phyloP scores from a whole-genome alignment of 345 rosid species.

The Erodium maritimum region DNA sequence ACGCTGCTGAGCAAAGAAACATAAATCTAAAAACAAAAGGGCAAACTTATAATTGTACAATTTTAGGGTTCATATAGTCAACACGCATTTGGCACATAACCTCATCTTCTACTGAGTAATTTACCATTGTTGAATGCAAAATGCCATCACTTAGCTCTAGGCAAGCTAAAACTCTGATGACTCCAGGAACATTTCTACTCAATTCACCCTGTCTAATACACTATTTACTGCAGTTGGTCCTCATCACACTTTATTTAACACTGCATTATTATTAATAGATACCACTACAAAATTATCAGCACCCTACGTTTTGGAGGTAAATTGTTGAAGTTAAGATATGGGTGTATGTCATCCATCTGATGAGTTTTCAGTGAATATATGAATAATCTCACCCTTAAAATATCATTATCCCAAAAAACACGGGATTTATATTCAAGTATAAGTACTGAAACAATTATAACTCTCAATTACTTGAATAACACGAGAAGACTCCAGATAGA shows the following conservation, averaged over 20 bases:
- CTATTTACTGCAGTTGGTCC: neutral
- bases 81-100: neutral
- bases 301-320: no score
- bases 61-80: neutral
- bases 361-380: no score
- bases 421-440: neutral
- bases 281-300: no score
- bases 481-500: constrained; percentile 97
- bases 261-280: constrained; percentile 1
- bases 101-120: neutral
- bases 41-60: neutral
- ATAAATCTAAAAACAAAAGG: neutral
- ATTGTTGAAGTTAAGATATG: neutral
- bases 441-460: neutral
- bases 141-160: neutral
- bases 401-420: neutral
- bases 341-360: neutral
- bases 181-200: no score
- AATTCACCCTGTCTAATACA: no score
- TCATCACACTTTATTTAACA: neutral
- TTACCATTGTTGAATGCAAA: neutral
- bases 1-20: constrained; percentile 3
- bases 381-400: neutral
- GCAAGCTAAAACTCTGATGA: no score
- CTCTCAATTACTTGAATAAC: constrained; percentile 73